A percentile compares a stretch with the other conserved stretches of the same genome.
These are phyloP conservation scores for Claviceps lovelessii DNA, from an alignment of 2,329 filamentous ascomycete species.

Conservation along the genomic window DNA sequence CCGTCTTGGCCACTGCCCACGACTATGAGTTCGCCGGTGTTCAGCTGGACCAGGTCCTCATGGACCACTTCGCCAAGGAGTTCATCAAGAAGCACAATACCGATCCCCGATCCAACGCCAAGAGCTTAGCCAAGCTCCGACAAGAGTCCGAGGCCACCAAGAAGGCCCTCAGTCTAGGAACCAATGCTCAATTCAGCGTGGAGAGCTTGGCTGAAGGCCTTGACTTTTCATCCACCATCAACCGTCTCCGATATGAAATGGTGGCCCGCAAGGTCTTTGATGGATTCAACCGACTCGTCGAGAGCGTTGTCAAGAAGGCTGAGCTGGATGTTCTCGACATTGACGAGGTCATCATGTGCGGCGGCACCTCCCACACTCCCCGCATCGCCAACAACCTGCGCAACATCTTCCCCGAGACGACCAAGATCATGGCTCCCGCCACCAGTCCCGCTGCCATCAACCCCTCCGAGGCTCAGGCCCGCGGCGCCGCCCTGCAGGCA, in stretches of 20 bases:
- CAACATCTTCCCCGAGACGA: constrained; percentile 67
- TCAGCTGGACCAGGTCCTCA: constrained; percentile 76
- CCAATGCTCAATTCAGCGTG: constrained; percentile 80
- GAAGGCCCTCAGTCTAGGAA: constrained; percentile 78
- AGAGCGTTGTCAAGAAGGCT: constrained; percentile 80
- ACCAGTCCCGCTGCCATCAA: constrained; percentile 70
- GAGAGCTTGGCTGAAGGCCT: constrained; percentile 80
- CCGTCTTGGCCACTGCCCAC: constrained; percentile 79
- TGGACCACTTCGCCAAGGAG: constrained; percentile 96
- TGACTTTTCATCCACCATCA: constrained; percentile 85
- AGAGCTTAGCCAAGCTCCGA: constrained; percentile 80
- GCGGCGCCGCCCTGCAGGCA: constrained; percentile 90
- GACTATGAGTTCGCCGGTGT: constrained; percentile 87
- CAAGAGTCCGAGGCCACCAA: constrained; percentile 83
- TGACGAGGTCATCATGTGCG: constrained; percentile 85
- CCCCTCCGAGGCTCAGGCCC: constrained; percentile 76
- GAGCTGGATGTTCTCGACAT: constrained; percentile 83
- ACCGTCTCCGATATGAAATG: constrained; percentile 85
- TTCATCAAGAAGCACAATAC: constrained; percentile 93
- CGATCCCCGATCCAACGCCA: constrained; percentile 70
- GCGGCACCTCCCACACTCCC: constrained; percentile 84
- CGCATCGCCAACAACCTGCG: constrained; percentile 74
- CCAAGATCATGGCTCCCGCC: constrained; percentile 67
- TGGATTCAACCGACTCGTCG: constrained; percentile 73
- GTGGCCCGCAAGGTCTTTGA: constrained; percentile 74